Evolutionary conservation across 768 basidiomycete genomes (phyloP).

Genomic region (Lyophyllum atratum): DNA sequence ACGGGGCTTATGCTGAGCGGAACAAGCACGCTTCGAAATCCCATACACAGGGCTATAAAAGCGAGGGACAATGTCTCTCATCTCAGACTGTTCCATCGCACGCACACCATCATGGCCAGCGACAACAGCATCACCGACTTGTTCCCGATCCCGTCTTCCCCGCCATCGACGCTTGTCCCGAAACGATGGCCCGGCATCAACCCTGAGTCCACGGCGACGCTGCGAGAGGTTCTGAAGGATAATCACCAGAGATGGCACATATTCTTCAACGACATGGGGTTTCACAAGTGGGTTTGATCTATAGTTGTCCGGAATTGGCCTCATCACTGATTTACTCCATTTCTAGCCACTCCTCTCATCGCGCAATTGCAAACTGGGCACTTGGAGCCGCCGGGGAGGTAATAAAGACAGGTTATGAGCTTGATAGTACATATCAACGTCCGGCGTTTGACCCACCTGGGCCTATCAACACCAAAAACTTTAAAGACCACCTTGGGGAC

Average conservation of each 20-base stretch:
- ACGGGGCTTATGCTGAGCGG: not conserved
- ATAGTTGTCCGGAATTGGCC: not conserved
- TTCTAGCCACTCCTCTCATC: conserved; percentile 29
- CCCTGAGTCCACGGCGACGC: conserved; percentile 32
- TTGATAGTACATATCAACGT: conserved; percentile 35
- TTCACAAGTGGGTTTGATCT: conserved; percentile 50
- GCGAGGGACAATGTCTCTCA: not conserved
- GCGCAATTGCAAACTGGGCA: conserved; percentile 30
- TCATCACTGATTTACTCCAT: not conserved
- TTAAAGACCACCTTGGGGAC: conserved; percentile 59
- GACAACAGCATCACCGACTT: conserved; percentile 14
- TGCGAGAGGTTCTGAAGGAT: conserved; percentile 43
- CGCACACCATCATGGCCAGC: conserved; percentile 1
- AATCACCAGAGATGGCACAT: conserved; percentile 51
- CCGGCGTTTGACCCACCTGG: conserved; percentile 44
- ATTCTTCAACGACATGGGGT: conserved; percentile 49
- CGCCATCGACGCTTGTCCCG: conserved; percentile 29
- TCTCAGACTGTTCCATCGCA: not conserved
- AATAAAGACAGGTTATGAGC: conserved; percentile 38
- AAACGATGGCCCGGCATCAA: conserved; percentile 35
- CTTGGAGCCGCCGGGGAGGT: conserved; percentile 30
- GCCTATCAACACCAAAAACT: conserved; percentile 45
- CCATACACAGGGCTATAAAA: not conserved
- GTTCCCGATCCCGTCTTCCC: conserved; percentile 34
- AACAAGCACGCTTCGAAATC: not conserved